Percentiles rank a stretch among this genome's conserved stretches.
These are phyloP conservation scores for Ambrosia trifida DNA, from an alignment of 129 eudicot species.

Conservation along the genomic window DNA sequence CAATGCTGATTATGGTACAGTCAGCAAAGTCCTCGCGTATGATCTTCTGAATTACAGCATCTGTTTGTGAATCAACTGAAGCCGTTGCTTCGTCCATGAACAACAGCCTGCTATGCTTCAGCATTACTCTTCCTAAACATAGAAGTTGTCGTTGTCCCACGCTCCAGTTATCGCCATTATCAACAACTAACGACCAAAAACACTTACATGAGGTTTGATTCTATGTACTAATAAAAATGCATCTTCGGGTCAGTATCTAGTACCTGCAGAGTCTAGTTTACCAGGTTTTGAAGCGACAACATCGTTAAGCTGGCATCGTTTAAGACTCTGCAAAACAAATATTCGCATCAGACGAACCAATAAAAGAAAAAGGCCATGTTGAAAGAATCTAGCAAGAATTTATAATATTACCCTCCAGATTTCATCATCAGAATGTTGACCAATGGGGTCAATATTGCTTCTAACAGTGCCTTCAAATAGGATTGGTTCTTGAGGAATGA, in stretches of 20 bases:
- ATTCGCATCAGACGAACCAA: not conserved
- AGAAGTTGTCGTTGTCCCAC: constrained; percentile 93
- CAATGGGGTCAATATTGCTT: constrained; percentile 83
- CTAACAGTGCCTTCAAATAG: constrained; percentile 89
- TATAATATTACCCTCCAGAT: constrained; percentile 70
- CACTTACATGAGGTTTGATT: not conserved
- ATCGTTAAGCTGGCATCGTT: constrained; percentile 88
- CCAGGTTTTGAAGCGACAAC: constrained; percentile 84
- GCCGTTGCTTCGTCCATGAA: constrained; percentile 99
- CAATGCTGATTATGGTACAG: constrained; percentile 86
- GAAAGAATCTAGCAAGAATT: not conserved
- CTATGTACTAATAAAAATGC: not conserved
- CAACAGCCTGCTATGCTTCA: constrained; percentile 67
- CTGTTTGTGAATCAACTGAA: constrained; percentile 91
- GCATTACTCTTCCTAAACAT: constrained; percentile 83
- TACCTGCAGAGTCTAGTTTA: constrained; percentile 81
- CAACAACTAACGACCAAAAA: constrained; percentile 49
- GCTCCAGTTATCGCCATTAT: constrained; percentile 89
- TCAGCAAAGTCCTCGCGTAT: constrained; percentile 77
- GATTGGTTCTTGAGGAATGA: constrained; percentile 94
- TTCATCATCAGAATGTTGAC: constrained; percentile 73
- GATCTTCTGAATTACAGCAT: constrained; percentile 80
- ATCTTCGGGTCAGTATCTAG: not conserved
- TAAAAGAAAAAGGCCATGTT: too few relatives aligned
- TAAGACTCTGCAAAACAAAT: constrained; percentile 57